Base-by-base conservation (phyloP, 805 yeast genomes). In the Kuraishia borneana region DNA sequence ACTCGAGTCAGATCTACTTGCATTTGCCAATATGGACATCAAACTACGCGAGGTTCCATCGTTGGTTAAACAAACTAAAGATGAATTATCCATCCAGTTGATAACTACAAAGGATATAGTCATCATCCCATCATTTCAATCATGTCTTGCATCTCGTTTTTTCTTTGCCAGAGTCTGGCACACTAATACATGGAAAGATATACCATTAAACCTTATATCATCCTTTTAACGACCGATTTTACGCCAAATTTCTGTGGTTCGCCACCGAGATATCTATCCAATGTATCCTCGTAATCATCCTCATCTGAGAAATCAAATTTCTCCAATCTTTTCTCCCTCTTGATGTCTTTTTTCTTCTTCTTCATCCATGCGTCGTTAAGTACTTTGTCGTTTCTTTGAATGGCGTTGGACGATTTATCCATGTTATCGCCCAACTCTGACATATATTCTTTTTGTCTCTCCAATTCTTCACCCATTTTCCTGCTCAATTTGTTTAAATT, bases 351-450 rank as follows among this genome's bases (percentile, higher is more conserved):
- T 16, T 25, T 25, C 28, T 25, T 25, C 13, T 25, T 25, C 28
- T 25, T 12, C 28, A 25, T 6, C 28, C 28, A 25, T 6, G 28
- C 13, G 13, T 25, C 28, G 16, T 25, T 25, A 12, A 25, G 16
- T 6, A 10, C 28, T 16, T 25, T 25, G 16, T 25, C 13, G 28
- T 25, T 25, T 13, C 16, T 25, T 13, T 6, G 6, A 6, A 25
- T 25, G 16, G 28, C 28, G 13, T 6, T 16, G 7, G 28, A 25
- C 28, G 28, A 25, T 12, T 25, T 8, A 50, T 84, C 94, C 3
- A 95, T 82, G 50, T 82, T 79, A 44, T 83, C 87, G 46, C 83
- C 89, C 42, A 92, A 77, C 41, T 74, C 68, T 38, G 70, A 71
- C 44, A 89, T 63, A 45, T 94, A 75, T 18, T 54, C 55, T 50